Evolutionary conservation across 129 eudicot species (phyloP).

Genomic region (Flaveria brownii): DNA sequence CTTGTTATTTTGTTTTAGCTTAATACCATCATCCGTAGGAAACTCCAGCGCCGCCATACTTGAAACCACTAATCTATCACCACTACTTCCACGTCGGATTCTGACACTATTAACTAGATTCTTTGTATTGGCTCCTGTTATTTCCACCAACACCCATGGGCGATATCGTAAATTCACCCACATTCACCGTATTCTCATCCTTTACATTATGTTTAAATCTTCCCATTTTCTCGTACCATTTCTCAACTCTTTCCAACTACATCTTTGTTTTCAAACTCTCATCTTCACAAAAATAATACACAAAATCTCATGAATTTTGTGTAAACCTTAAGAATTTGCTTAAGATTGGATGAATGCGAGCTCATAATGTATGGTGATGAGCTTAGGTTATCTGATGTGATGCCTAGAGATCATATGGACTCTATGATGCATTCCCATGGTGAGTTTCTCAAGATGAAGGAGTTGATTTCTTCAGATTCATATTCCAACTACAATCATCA

Average conservation of each 20-base stretch:
- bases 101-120: conserved; percentile 25
- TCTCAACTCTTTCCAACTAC: conserved; percentile 6
- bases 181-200: background rate
- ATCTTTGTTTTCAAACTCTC: background rate
- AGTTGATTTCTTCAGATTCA: conserved; percentile 41
- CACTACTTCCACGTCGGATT: conserved; percentile 37
- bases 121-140: conserved; percentile 14
- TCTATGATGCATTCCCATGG: conserved; percentile 39
- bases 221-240: conserved; percentile 24
- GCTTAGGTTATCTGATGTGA: conserved; percentile 32
- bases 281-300: background rate
- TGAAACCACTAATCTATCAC: conserved; percentile 31
- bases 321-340: background rate
- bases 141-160: conserved; percentile 23
- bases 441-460: conserved; percentile 42
- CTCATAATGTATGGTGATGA: conserved; percentile 22
- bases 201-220: conserved; percentile 10
- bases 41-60: conserved; percentile 37
- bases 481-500: conserved; percentile 25
- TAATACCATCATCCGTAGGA: background rate
- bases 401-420: conserved; percentile 44
- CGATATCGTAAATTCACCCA: background rate
- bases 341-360: background rate
- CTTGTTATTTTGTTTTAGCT: no score
- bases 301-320: no score